Conservation (phyloP, 2,329 filamentous ascomycete species). For the Alternaria angustiovoidea region DNA sequence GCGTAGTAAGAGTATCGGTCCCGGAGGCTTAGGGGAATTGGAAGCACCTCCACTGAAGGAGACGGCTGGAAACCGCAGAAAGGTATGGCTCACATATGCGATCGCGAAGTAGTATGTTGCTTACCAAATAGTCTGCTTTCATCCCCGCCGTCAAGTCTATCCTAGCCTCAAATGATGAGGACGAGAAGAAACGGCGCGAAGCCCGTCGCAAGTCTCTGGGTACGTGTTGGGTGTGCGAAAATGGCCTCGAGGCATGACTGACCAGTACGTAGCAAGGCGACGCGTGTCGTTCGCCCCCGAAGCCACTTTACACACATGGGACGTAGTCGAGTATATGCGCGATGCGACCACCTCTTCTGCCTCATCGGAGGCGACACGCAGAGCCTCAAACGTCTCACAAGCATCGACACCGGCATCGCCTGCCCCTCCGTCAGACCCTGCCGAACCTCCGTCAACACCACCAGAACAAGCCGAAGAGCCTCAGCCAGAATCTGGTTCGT, state of each 20-base stretch:
- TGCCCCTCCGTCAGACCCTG: conserved; percentile 55
- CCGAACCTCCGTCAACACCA: conserved; percentile 68
- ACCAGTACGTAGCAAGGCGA: conserved; percentile 69
- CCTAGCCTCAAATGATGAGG: conserved; percentile 67
- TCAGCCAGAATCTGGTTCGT: conserved; percentile 64
- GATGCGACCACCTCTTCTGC: conserved; percentile 80
- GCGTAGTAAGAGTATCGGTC: conserved; percentile 94
- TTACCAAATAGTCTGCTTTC: conserved; percentile 54
- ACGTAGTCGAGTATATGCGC: conserved; percentile 87
- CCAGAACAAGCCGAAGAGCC: conserved; percentile 68
- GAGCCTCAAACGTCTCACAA: conserved; percentile 69
- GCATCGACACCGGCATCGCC: conserved; percentile 41
- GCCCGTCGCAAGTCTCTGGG: conserved; percentile 89
- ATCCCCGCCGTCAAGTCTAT: conserved; percentile 60
- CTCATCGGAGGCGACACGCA: conserved; percentile 77
- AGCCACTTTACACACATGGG: conserved; percentile 95
- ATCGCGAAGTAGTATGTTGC: conserved; percentile 3
- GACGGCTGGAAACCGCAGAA: conserved; percentile 77
- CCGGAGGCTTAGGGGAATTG: conserved; percentile 87
- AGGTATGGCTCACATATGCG: conserved; percentile 62
- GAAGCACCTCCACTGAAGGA: conserved; percentile 80
- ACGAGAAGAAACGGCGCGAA: conserved; percentile 74
- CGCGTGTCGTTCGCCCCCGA: conserved; percentile 97
- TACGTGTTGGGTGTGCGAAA: conserved; percentile 38
- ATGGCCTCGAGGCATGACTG: conserved; percentile 6